Evolutionary conservation across 2,329 filamentous ascomycete species (phyloP).

Genomic region (Fusarium sp.): DNA sequence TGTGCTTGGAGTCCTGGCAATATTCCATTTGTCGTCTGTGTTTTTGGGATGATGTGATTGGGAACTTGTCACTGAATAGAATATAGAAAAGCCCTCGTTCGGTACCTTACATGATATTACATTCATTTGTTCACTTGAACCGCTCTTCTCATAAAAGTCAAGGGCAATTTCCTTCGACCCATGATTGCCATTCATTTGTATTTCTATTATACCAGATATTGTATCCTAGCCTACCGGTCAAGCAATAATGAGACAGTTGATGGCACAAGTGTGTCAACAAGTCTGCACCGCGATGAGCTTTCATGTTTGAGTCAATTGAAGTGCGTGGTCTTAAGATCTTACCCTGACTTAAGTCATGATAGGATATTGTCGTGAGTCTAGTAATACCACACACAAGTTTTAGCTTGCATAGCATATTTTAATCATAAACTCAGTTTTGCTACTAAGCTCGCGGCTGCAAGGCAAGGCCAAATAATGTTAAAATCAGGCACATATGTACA

Average conservation of each 20-base stretch:
- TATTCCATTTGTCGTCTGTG: conserved; percentile 2
- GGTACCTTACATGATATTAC: not conserved
- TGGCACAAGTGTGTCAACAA: not conserved
- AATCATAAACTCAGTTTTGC: not conserved
- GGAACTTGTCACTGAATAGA: conserved; percentile 14
- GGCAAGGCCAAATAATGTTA: not conserved
- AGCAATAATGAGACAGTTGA: not conserved
- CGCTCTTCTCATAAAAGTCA: not conserved
- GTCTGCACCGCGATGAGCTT: too few relatives aligned
- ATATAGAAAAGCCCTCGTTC: conserved; percentile 24
- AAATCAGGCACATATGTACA: not conserved
- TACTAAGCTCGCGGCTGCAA: not conserved
- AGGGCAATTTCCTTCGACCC: too few relatives aligned
- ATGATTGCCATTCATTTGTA: not conserved
- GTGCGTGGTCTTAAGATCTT: not conserved
- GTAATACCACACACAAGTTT: not conserved
- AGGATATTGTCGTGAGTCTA: not conserved
- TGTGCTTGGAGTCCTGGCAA: not conserved
- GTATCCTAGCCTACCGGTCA: not conserved
- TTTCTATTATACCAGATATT: not conserved
- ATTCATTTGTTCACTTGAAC: not conserved
- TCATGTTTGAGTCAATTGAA: not conserved
- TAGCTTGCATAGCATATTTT: not conserved
- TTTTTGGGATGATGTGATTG: conserved; percentile 3
- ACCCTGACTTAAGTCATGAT: not conserved